phyloP scores from a whole-genome alignment of 2,329 filamentous ascomycete species.

The Nemania bipapillata region DNA sequence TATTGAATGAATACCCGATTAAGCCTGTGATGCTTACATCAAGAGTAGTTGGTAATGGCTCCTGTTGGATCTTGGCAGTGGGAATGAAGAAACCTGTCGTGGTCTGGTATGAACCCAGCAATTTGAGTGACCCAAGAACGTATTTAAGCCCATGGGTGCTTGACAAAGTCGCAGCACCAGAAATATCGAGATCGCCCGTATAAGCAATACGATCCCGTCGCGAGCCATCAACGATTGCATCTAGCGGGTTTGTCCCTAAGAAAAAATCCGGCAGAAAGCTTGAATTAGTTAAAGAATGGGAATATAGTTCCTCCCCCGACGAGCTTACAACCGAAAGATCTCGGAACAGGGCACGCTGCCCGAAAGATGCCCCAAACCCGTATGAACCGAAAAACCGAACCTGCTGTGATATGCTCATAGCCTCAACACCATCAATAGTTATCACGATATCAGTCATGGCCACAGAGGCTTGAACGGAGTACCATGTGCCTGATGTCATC shows the following conservation, averaged over 20 bases:
- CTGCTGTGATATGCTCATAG: slow-evolving; percentile 47
- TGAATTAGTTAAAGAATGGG: slow-evolving; percentile 45
- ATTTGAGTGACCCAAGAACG: slow-evolving; percentile 46
- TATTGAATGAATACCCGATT: slow-evolving; percentile 52
- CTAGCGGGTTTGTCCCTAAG: slow-evolving; percentile 51
- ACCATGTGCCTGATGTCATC: background rate
- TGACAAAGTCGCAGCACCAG: slow-evolving; percentile 43
- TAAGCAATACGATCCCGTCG: slow-evolving; percentile 52
- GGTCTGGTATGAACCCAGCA: slow-evolving; percentile 49
- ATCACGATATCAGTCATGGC: slow-evolving; percentile 41
- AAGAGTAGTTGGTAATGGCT: slow-evolving; percentile 37
- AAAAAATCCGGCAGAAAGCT: slow-evolving; percentile 51
- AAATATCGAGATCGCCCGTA: slow-evolving; percentile 50
- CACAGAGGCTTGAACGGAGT: slow-evolving; percentile 30
- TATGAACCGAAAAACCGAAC: slow-evolving; percentile 48
- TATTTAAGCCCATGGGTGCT: slow-evolving; percentile 47
- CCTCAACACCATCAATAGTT: slow-evolving; percentile 36
- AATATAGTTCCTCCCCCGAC: slow-evolving; percentile 41
- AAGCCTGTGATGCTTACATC: slow-evolving; percentile 48
- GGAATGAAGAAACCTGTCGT: slow-evolving; percentile 51
- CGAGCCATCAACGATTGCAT: slow-evolving; percentile 53
- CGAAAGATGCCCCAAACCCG: slow-evolving; percentile 50
- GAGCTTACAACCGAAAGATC: slow-evolving; percentile 36
- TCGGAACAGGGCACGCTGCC: slow-evolving; percentile 46
- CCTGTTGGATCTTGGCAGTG: slow-evolving; percentile 51